phyloP scores from a whole-genome alignment of 495 filamentous ascomycete species.

The Aspergillus cavernicola region DNA sequence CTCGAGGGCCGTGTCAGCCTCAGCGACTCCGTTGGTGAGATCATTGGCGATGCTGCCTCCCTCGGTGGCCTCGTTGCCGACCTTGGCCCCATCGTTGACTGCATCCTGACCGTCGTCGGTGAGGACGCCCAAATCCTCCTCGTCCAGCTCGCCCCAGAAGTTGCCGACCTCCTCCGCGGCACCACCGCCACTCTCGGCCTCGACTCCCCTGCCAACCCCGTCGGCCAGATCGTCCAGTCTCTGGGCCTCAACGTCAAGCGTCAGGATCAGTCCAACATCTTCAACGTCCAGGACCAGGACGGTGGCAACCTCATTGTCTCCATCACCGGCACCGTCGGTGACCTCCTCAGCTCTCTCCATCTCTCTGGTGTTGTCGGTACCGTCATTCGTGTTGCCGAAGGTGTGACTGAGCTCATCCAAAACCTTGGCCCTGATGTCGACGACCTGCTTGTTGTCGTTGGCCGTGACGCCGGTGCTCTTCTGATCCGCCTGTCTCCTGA shows the following conservation, averaged over 20 bases:
- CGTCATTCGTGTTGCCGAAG: constrained; percentile 4
- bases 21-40: constrained; percentile 19
- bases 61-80: constrained; percentile 21
- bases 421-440: constrained; percentile 16
- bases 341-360: neutral
- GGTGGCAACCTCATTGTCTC: neutral
- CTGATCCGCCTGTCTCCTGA: constrained; percentile 20
- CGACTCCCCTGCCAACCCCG: constrained; percentile 1
- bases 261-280: neutral
- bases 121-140: constrained; percentile 21
- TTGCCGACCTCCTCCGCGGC: constrained; percentile 21
- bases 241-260: constrained; percentile 4
- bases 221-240: neutral
- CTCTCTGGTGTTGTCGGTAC: constrained; percentile 3
- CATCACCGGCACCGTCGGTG: neutral
- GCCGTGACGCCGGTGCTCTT: constrained; percentile 12
- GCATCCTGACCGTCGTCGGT: constrained; percentile 23
- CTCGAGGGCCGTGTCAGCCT: constrained; percentile 19
- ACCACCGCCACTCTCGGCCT: constrained; percentile 1
- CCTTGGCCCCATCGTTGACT: constrained; percentile 20
- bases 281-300: neutral
- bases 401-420: constrained; percentile 17
- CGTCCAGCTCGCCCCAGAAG: constrained; percentile 18
- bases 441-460: constrained; percentile 18
- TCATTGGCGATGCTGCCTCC: constrained; percentile 18